A percentile compares a stretch with the other conserved stretches of the same genome.
phyloP scores from a whole-genome alignment of 2,329 filamentous ascomycete genomes.

The Colletotrichum sojae region DNA sequence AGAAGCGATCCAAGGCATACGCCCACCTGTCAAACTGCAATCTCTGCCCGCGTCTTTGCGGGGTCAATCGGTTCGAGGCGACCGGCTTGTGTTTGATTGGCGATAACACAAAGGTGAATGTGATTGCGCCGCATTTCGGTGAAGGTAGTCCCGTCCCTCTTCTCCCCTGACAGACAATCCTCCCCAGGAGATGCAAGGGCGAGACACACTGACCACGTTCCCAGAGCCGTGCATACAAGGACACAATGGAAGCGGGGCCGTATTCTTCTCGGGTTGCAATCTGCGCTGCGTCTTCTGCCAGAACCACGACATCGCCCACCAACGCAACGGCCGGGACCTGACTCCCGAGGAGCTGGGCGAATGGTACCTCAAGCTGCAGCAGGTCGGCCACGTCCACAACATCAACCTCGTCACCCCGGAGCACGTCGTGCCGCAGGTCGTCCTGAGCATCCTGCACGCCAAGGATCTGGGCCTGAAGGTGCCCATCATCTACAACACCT shows the following conservation, averaged over 20 bases:
- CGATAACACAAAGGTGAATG: slow-evolving; percentile 82
- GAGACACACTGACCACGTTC: slow-evolving; percentile 27
- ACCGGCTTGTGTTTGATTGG: slow-evolving; percentile 86
- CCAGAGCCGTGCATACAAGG: slow-evolving; percentile 85
- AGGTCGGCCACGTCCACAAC: slow-evolving; percentile 86
- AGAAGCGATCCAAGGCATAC: slow-evolving; percentile 82
- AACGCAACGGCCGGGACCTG: slow-evolving; percentile 84
- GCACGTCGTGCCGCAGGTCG: slow-evolving; percentile 88
- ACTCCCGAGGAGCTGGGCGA: slow-evolving; percentile 83
- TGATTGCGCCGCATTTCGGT: slow-evolving; percentile 88
- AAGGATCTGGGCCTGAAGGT: slow-evolving; percentile 77
- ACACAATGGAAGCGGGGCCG: slow-evolving; percentile 82
- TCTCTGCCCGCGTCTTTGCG: slow-evolving; percentile 82
- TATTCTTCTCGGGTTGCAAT: slow-evolving; percentile 86
- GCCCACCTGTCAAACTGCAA: slow-evolving; percentile 85
- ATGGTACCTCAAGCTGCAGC: slow-evolving; percentile 87
- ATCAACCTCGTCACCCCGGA: slow-evolving; percentile 92
- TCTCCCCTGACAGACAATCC: not conserved
- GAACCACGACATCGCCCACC: slow-evolving; percentile 87
- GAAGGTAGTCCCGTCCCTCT: slow-evolving; percentile 64
- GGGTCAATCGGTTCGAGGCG: slow-evolving; percentile 84
- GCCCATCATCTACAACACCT: slow-evolving; percentile 89
- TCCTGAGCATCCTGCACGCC: slow-evolving; percentile 81
- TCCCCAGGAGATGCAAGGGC: slow-evolving; percentile 2
- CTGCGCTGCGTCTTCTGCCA: slow-evolving; percentile 84